Evolutionary conservation across 495 filamentous ascomycete species (phyloP), one percentile per base, ranked within the genome.

Genomic region (Aspergillus wentii): DNA sequence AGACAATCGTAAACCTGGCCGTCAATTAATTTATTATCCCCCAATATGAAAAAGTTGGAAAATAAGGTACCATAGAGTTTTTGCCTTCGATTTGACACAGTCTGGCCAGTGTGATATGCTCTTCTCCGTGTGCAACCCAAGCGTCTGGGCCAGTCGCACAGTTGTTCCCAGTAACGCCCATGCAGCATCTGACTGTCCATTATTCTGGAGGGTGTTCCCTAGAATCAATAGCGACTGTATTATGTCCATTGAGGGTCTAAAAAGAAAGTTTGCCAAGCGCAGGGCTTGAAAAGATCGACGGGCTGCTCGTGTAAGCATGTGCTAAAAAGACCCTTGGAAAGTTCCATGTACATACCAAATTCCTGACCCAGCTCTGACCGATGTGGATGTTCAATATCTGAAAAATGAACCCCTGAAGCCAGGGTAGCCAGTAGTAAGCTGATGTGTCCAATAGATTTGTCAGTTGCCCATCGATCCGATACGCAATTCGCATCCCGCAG

Each of bases 401-500:
- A 74, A 46, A 60, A 75, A 46, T 78, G 74, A 15, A 64, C 69
- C 6, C 74, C 74, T 19, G 66, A 65, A 8, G 71, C 70, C 14
- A 78, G 41, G 0, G 64, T 68, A 3, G 74, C 74, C 33, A 78
- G 61, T 0, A 78, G 40, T 53, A 49, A 56, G 51, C 51, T 67
- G 25, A 53, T 59, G 40, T 54, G 66, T 34, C 48, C 69, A 41
- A 59, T 62, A 44, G 62, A 57, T 17, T 54, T 46, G 18, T 52
- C 46, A 0, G 44, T 53, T 7, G 50, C 34, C 59, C 66, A 66
- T 39, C 41, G 52, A 15, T 49, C 59, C 36, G 45, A 55, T 13
- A 56, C 44, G 4, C 30, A 38, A 6, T 40, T 38, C 5, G 34
- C 19, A 38, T 46, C 45, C 8, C 22, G 41, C 10, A 64, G 17